Evolutionary conservation across 2,329 filamentous ascomycete genomes (phyloP).

Genomic region (Fusarium sulawesiense): DNA sequence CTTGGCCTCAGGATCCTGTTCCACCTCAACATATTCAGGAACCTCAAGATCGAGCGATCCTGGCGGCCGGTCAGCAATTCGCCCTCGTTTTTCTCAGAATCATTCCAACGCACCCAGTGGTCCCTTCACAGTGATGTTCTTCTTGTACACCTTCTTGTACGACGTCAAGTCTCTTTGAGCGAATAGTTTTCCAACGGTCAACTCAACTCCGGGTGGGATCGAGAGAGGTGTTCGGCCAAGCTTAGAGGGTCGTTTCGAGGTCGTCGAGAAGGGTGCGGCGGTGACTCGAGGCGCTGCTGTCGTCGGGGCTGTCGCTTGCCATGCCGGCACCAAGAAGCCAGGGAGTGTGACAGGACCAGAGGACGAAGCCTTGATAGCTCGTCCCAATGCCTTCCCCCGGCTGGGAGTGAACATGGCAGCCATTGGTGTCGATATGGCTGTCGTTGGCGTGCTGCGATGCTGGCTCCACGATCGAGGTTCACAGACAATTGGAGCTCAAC

Average conservation of each 20-base stretch:
- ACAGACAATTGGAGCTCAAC: conserved; percentile 38
- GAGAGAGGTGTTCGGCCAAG: conserved; percentile 85
- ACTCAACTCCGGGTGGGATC: conserved; percentile 84
- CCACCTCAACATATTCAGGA: conserved; percentile 80
- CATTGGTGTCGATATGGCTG: conserved; percentile 48
- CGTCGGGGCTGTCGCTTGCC: conserved; percentile 59
- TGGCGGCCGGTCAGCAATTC: conserved; percentile 49
- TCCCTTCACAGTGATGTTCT: conserved; percentile 80
- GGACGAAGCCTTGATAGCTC: conserved; percentile 60
- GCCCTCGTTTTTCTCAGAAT: background rate
- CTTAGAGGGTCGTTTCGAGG: conserved; percentile 76
- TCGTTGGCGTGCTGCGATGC: conserved; percentile 33
- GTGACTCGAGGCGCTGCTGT: conserved; percentile 54
- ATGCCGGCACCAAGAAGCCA: conserved; percentile 78
- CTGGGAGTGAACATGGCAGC: conserved; percentile 72
- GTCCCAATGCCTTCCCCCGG: conserved; percentile 69
- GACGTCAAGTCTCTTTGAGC: conserved; percentile 66
- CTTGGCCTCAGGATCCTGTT: conserved; percentile 71
- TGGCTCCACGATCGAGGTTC: conserved; percentile 26
- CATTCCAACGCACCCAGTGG: conserved; percentile 72
- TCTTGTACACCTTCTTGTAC: conserved; percentile 70
- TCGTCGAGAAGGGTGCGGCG: conserved; percentile 73
- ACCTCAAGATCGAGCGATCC: conserved; percentile 81
- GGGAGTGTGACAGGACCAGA: conserved; percentile 68
- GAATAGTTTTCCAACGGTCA: conserved; percentile 74